Conservation (phyloP, 495 filamentous ascomycete genomes). For the Penicillium cinerascens region DNA sequence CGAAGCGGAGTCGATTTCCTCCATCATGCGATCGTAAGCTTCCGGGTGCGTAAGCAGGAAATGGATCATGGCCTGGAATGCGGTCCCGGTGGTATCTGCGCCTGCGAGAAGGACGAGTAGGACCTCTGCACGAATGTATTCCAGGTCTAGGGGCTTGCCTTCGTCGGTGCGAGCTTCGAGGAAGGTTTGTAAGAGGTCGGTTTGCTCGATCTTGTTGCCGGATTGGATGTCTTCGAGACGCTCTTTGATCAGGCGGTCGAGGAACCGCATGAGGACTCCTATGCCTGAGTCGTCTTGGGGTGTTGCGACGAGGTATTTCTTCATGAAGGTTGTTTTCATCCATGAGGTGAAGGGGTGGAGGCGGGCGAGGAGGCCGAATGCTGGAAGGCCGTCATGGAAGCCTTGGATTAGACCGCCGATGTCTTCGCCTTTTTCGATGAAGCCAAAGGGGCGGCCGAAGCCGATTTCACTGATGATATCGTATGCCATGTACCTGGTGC, state of each 20-base stretch:
- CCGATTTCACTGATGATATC: conserved; percentile 64
- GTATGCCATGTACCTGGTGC: conserved; percentile 57
- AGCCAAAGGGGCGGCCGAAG: conserved; percentile 61
- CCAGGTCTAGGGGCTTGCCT: conserved; percentile 45
- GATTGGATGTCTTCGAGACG: conserved; percentile 32
- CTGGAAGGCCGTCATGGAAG: conserved; percentile 47
- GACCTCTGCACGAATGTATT: conserved; percentile 53
- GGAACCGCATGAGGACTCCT: conserved; percentile 46
- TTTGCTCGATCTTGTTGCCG: conserved; percentile 23
- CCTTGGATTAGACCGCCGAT: conserved; percentile 51
- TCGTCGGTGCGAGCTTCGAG: conserved; percentile 43
- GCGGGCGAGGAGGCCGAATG: conserved; percentile 46
- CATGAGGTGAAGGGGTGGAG: conserved; percentile 54
- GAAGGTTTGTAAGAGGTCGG: conserved; percentile 33
- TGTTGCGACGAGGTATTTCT: conserved; percentile 54
- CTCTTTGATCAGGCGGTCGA: conserved; percentile 44
- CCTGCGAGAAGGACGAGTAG: conserved; percentile 57
- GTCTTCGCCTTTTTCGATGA: conserved; percentile 56
- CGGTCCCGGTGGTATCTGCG: conserved; percentile 60
- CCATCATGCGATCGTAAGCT: conserved; percentile 51
- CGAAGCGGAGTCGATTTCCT: conserved; percentile 52
- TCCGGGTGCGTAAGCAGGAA: conserved; percentile 46
- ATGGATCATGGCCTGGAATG: conserved; percentile 51
- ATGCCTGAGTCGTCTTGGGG: conserved; percentile 47
- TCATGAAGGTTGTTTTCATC: conserved; percentile 50